Evolutionary conservation across 768 basidiomycete genomes (phyloP).

Genomic region (Russula dissimulans): DNA sequence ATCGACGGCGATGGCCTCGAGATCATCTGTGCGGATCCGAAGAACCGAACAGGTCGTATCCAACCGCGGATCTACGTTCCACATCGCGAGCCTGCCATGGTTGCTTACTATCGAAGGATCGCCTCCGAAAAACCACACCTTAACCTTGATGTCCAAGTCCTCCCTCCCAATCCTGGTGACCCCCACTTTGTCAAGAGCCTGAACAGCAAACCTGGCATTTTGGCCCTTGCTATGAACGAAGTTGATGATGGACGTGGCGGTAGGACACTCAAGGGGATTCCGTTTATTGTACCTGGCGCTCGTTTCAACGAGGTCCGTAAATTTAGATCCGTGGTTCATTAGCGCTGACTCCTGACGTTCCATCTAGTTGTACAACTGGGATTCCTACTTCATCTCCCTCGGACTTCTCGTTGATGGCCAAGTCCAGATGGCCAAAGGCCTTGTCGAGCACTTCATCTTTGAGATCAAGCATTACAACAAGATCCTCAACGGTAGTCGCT

Average conservation of each 20-base stretch:
- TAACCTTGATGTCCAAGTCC: constrained; percentile 84
- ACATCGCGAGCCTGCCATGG: constrained; percentile 87
- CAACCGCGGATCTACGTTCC: constrained; percentile 95
- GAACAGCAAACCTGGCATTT: constrained; percentile 88
- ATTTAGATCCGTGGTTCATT: background rate
- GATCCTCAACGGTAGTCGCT: constrained; percentile 92
- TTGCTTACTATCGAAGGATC: constrained; percentile 88
- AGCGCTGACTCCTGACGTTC: background rate
- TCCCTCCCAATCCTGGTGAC: constrained; percentile 82
- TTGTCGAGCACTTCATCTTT: constrained; percentile 99
- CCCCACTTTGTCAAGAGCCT: constrained; percentile 83
- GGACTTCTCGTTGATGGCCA: constrained; percentile 93
- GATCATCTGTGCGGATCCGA: constrained; percentile 95
- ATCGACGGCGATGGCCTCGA: constrained; percentile 97
- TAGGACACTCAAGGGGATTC: constrained; percentile 82
- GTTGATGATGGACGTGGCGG: constrained; percentile 71
- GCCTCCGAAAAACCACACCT: constrained; percentile 89
- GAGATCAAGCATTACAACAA: constrained; percentile 98
- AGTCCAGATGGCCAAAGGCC: constrained; percentile 89
- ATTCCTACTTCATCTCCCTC: constrained; percentile 89
- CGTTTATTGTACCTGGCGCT: constrained; percentile 95
- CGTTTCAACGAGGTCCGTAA: constrained; percentile 79
- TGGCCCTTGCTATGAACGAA: constrained; percentile 94
- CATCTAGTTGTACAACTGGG: constrained; percentile 85
- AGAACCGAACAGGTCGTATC: constrained; percentile 86